Percentiles rank a stretch among this genome's conserved stretches.
These are phyloP conservation scores for Lunularia cruciata DNA, from an alignment of 225 moss, liverwort and hornwort genomes.

Conservation along the genomic window DNA sequence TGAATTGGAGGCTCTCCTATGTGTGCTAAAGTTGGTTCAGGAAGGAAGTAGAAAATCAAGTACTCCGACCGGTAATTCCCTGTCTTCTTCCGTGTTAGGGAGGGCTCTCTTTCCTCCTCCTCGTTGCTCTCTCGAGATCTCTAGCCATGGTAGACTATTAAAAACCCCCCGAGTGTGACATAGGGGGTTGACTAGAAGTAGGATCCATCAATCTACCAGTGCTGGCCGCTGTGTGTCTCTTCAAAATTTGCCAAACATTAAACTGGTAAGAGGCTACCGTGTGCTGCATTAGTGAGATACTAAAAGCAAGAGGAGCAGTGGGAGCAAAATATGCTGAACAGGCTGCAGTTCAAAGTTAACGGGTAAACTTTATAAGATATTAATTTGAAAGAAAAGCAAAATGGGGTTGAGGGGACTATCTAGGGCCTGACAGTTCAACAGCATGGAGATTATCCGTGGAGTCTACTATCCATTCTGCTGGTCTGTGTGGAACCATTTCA, in stretches of 20 bases:
- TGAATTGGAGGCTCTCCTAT: conserved; percentile 28
- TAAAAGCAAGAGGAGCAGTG: conserved; percentile 33
- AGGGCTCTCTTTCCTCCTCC: conserved; percentile 3
- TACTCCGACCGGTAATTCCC: conserved; percentile 22
- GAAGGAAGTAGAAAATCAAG: conserved; percentile 5
- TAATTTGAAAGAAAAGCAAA: conserved; percentile 21
- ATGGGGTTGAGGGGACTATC: conserved; percentile 33
- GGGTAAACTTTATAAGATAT: conserved; percentile 33
- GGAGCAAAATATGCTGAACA: conserved; percentile 27
- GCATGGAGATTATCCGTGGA: conserved; percentile 64
- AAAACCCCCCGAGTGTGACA: conserved; percentile 22
- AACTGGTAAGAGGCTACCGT: conserved; percentile 29
- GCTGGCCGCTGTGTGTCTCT: conserved; percentile 26
- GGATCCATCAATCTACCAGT: conserved; percentile 29
- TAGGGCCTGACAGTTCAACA: conserved; percentile 58
- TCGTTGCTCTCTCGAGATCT: conserved; percentile 18
- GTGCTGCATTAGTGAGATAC: conserved; percentile 38
- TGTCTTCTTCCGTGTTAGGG: conserved; percentile 5
- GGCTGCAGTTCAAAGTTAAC: conserved; percentile 31
- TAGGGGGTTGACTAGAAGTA: conserved; percentile 22
- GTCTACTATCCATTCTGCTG: conserved; percentile 60
- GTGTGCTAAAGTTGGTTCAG: conserved; percentile 5
- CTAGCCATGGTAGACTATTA: conserved; percentile 26
- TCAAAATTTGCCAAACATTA: conserved; percentile 33
- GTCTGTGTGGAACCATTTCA: conserved; percentile 54